Evolutionary conservation across 2,329 filamentous ascomycete species (phyloP), one percentile per base, ranked within the genome.

Genomic region (Blastomyces percursus): DNA sequence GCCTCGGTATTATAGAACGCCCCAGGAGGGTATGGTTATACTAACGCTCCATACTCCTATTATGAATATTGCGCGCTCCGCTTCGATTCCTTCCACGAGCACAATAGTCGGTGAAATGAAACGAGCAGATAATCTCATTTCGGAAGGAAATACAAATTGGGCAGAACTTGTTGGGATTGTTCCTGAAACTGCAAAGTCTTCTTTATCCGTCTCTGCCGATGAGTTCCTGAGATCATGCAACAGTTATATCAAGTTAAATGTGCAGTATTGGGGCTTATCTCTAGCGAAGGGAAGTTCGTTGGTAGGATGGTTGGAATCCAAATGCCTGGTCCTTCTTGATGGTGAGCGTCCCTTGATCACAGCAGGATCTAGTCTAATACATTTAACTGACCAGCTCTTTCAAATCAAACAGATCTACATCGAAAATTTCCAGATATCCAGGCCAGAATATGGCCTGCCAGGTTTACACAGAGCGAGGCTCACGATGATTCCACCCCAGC

Each of bases 251-350:
- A 83, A 82, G 67, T 79, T 89, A 60, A 82, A 86, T 62, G 78
- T 84, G 0, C 83, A 86, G 56, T 88, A 86, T 71, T 89, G 86
- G 86, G 85, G 84, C 1, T 73, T 80, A 7, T 84, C 83, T 1
- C 73, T 79, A 1, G 73, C 78, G 0, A 83, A 80, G 61, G 82
- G 84, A 0, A 81, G 80, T 24, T 75, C 77, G 14, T 79, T 86
- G 57, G 74, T 87, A 0, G 83, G 83, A 12, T 88, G 85, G 85
- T 71, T 88, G 1, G 85, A 88, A 67, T 86, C 83, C 8, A 79
- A 82, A 61, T 84, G 81, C 61, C 77, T 84, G 1, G 74, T 78
- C 63, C 73, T 88, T 42, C 77, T 88, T 24, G 80, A 84, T 64
- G 82, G 83, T 84, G 74, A 73, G 79, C 75, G 19, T 27, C 40